Evolutionary conservation across 2,329 filamentous ascomycete species (phyloP), one percentile per base, ranked within the genome.

Genomic region (Nemania sp.): DNA sequence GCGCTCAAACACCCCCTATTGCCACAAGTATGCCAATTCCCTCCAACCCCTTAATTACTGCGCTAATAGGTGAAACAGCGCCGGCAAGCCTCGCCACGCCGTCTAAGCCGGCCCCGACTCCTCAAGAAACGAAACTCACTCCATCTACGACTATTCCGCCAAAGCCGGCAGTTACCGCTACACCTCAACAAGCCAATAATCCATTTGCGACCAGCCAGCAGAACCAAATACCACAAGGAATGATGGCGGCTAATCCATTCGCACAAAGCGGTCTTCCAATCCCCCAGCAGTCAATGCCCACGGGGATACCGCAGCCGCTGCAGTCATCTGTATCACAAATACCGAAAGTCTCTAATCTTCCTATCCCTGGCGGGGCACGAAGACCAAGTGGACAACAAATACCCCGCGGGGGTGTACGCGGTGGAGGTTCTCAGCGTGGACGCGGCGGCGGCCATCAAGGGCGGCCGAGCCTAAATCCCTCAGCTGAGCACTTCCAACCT

Each of bases 401-500:
- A 42, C 54, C 70, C 40, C 65, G 66, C n/a, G 65, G 64, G 19
- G 65, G 65, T 39, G 63, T 48, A 7, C 68, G 70, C 3, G 70
- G 69, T 14, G 69, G 70, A 41, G 71, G 66, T 20, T 60, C 69
- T 20, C 68, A 72, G 41, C 75, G 75, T 7, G 71, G 70, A 6
- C 72, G 75, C 52, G 70, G 71, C 5, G 68, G 69, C 6, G 71
- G 42, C 5, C 59, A 63, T 37, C 65, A 64, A 42, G 66, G 64
- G 33, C 63, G 77, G 19, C 68, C 70, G n/a, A 72, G 60, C 23
- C 63, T 83, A 31, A 82, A 79, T 64, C 75, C 76, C 2, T 70
- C 72, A 9, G 80, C 76, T 12, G 79, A 80, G 52, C 78, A 80
- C 55, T 78, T 81, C 60, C 80, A 80, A 23, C 75, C 78, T 14